These are phyloP conservation scores for Sporobolomyces phaffii DNA, from an alignment of 768 basidiomycete genomes.

Conservation along the genomic window DNA sequence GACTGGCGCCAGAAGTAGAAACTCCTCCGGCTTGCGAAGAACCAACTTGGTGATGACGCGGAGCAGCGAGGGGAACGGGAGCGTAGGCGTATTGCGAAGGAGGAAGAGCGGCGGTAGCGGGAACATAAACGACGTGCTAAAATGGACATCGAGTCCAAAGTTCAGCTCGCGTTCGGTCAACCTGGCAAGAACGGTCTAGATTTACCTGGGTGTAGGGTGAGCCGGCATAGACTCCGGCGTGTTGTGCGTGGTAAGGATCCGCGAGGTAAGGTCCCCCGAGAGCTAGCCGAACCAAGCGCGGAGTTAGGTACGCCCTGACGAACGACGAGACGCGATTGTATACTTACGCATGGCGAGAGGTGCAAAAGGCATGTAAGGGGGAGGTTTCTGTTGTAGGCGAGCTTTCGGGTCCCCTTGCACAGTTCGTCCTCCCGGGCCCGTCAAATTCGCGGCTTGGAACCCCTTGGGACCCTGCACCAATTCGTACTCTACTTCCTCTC, in stretches of 20 bases:
- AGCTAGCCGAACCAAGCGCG: neutral
- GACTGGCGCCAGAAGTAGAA: conserved; percentile 1
- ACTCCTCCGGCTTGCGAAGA: conserved; percentile 4
- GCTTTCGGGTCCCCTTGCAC: conserved; percentile 34
- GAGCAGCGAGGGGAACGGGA: conserved; percentile 20
- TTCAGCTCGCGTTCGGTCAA: neutral
- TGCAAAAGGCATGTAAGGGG: conserved; percentile 34
- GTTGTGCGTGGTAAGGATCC: conserved; percentile 43
- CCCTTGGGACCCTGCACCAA: conserved; percentile 42
- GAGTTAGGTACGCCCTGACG: neutral
- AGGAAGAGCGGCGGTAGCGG: conserved; percentile 28
- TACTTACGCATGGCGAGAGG: conserved; percentile 33
- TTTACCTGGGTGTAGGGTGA: conserved; percentile 41
- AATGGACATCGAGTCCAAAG: no score
- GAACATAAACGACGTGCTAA: conserved; percentile 41
- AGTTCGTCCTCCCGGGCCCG: conserved; percentile 39
- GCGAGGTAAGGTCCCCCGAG: conserved; percentile 33
- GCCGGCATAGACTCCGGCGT: conserved; percentile 41
- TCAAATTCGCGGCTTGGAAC: conserved; percentile 42
- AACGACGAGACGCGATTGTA: no score
- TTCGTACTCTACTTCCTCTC: conserved; percentile 42
- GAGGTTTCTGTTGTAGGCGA: conserved; percentile 27
- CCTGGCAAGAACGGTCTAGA: neutral
- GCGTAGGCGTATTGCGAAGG: conserved; percentile 37
- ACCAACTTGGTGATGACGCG: neutral